A percentile compares a stretch with the other conserved stretches of the same genome.
phyloP scores from a whole-genome alignment of 1,284 basidiomycete species.

The Malassezia dermatis region DNA sequence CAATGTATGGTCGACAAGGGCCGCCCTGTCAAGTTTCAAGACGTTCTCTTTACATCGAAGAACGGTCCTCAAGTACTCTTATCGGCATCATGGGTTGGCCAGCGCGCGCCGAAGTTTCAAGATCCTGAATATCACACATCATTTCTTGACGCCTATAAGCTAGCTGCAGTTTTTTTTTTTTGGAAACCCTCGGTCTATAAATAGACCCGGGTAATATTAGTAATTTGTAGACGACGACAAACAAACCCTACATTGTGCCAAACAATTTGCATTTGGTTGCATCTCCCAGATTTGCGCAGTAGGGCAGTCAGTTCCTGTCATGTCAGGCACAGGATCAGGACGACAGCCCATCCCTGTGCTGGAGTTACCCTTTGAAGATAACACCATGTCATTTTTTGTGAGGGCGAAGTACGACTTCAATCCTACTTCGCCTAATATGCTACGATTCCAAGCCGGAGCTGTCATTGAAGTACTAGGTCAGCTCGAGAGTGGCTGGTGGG shows the following conservation, averaged over 20 bases:
- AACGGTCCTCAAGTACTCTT: constrained; percentile 55
- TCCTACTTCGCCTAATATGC: constrained; percentile 65
- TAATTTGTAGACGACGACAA: not conserved
- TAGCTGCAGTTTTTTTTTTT: constrained; percentile 24
- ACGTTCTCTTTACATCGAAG: constrained; percentile 56
- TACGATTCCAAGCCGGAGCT: constrained; percentile 75
- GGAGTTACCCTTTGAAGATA: not conserved
- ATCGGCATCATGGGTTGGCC: constrained; percentile 57
- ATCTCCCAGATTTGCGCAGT: not conserved
- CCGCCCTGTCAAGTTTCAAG: constrained; percentile 51
- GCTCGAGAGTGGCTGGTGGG: constrained; percentile 95
- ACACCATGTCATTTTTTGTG: constrained; percentile 59
- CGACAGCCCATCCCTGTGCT: not conserved
- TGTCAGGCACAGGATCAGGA: not conserved
- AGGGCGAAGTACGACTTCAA: constrained; percentile 80
- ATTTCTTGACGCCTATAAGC: constrained; percentile 58
- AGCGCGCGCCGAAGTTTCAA: constrained; percentile 59
- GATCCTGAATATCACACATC: constrained; percentile 59
- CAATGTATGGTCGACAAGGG: constrained; percentile 18
- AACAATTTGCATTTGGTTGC: not conserved
- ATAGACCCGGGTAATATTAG: not conserved
- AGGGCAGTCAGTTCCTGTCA: not conserved
- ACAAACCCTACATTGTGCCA: not conserved
- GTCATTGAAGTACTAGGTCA: constrained; percentile 87
- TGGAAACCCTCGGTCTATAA: not conserved